Evolutionary conservation across 2,329 filamentous ascomycete genomes (phyloP), one percentile per base, ranked within the genome.

Genomic region (Xylariaceae sp.): DNA sequence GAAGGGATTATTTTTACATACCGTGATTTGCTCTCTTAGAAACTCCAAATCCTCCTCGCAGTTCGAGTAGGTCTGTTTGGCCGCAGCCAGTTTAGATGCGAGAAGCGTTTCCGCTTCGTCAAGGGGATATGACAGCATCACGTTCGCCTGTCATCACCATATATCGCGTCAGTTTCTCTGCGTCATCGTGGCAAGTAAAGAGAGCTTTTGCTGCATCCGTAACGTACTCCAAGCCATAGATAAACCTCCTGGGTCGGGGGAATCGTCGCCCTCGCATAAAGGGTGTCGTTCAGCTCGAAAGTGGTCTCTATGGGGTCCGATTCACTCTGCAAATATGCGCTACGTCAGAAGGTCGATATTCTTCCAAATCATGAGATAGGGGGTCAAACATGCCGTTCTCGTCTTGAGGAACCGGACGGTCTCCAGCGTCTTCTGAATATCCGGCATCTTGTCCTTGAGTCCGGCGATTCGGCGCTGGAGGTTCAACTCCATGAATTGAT

Each of bases 401-500:
- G 86, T 81, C 77, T 90, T 88, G 63, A 99, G 73, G 70, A 97
- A 97, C 59, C 80, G 82, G 54, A 97, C 93, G 15, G 91, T 94
- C 61, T 97, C 93, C 61, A 97, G 77, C 0, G 94, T 97, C 80
- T 97, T 97, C 70, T 90, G 87, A 65, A 99, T 97, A 73, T 99
- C 94, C 0, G 94, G 94, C 66, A 99, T 92, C 79, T 97, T 99
- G 71, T 97, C 92, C 71, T 88, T 89, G 58, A 99, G 78, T 1
- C 92, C 92, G 3, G 82, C 80, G 56, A 89, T 88, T 52, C 94
- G 85, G 64, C 91, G 84, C 74, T 96, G 88, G 60, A 94, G 89
- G 75, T 96, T 97, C 73, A 88, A 81, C 77, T 97, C 92, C 94
- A 99, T 99, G 78, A 97, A 99, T 75, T 97, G 94, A 79, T 99